Percentiles rank a stretch among this genome's conserved stretches.
phyloP scores from a whole-genome alignment of 208 protist genomes.

The Crithidia bombi region DNA sequence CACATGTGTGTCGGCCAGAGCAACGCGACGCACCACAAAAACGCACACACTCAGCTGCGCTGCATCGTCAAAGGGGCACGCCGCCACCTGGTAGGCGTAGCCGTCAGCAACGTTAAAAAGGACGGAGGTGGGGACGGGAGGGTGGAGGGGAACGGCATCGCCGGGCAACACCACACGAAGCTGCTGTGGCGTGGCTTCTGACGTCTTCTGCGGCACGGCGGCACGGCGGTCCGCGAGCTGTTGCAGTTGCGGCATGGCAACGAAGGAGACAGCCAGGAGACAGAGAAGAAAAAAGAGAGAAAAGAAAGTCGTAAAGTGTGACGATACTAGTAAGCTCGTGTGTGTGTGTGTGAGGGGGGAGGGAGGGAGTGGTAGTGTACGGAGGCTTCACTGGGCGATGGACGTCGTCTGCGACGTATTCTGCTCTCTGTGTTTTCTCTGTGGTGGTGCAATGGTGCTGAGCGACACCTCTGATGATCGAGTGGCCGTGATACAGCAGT shows the following conservation, averaged over 20 bases:
- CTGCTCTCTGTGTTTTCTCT: background rate
- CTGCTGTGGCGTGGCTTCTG: background rate
- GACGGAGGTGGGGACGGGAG: slow-evolving; percentile 20
- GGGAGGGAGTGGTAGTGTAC: no score
- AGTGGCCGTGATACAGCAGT: no score
- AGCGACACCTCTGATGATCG: no score
- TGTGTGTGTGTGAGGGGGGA: background rate
- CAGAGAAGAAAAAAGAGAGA: background rate
- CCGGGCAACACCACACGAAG: background rate
- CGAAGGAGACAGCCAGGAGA: no score
- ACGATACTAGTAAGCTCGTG: background rate
- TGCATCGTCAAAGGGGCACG: background rate
- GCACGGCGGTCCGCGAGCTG: slow-evolving; percentile 9
- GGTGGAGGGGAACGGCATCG: background rate
- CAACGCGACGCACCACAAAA: slow-evolving; percentile 26
- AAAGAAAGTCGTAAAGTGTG: background rate
- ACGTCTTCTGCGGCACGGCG: background rate
- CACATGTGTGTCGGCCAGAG: background rate
- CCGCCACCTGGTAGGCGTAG: slow-evolving; percentile 23
- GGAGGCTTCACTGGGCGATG: no score
- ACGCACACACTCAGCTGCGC: slow-evolving; percentile 7
- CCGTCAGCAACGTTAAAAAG: slow-evolving; percentile 27
- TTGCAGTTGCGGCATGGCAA: slow-evolving; percentile 24
- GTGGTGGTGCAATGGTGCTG: background rate
- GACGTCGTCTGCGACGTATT: background rate